Evolutionary conservation across 2,329 filamentous ascomycete species (phyloP).

Genomic region (Nothopassalora personata): DNA sequence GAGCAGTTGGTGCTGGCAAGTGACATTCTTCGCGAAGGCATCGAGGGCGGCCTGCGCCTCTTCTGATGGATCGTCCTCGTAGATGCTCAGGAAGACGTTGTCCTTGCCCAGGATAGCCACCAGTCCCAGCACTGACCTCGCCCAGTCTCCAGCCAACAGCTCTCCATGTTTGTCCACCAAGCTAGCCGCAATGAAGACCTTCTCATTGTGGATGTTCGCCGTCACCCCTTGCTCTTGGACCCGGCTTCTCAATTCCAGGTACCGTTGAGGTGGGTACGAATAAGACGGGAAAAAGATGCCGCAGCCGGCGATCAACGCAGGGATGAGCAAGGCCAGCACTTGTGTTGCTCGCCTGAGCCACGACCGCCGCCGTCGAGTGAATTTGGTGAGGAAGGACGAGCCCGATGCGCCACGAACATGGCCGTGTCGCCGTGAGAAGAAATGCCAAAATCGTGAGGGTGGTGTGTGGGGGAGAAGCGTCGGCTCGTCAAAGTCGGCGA

Average conservation of each 20-base stretch:
- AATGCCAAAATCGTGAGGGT: constrained; percentile 5
- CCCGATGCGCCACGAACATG: constrained; percentile 9
- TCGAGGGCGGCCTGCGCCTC: constrained; percentile 52
- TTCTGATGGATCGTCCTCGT: constrained; percentile 63
- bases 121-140: constrained; percentile 53
- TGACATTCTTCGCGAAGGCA: constrained; percentile 47
- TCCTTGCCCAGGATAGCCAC: constrained; percentile 61
- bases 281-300: constrained; percentile 53
- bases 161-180: constrained; percentile 60
- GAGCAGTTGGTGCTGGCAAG: constrained; percentile 48
- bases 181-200: constrained; percentile 68
- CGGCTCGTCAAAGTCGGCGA: constrained; percentile 13
- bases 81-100: constrained; percentile 67
- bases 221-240: constrained; percentile 25
- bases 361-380: constrained; percentile 16
- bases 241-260: constrained; percentile 39
- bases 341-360: constrained; percentile 13
- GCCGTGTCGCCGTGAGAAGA: constrained; percentile 1
- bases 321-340: constrained; percentile 12
- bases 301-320: constrained; percentile 36
- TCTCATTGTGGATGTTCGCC: constrained; percentile 55
- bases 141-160: constrained; percentile 61
- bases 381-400: constrained; percentile 5
- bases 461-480: constrained; percentile 5
- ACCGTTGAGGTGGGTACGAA: constrained; percentile 50